Percentiles rank a stretch among this genome's conserved stretches.
These are phyloP conservation scores for Leccinum cinnamomeum DNA, from an alignment of 1,284 basidiomycete genomes.

Conservation along the genomic window DNA sequence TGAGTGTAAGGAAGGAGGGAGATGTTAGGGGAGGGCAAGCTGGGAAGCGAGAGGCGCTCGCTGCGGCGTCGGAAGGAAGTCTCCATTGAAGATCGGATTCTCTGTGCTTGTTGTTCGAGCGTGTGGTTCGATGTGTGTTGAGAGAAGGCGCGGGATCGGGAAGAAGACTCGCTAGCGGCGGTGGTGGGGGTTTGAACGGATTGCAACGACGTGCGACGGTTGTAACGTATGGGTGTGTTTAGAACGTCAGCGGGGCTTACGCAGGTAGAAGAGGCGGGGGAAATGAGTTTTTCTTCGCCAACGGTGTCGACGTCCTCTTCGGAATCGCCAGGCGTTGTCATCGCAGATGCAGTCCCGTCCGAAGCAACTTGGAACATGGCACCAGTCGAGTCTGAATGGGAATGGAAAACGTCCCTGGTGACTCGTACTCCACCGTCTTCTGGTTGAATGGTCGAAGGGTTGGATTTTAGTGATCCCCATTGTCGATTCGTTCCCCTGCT, in stretches of 20 bases:
- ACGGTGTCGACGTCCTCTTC: conserved; percentile 20
- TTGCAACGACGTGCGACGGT: conserved; percentile 23
- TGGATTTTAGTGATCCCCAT: conserved; percentile 33
- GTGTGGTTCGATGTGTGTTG: conserved; percentile 15
- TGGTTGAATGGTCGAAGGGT: conserved; percentile 17
- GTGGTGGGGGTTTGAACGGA: conserved; percentile 17
- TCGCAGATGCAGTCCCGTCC: conserved; percentile 17
- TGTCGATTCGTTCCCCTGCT: conserved; percentile 2
- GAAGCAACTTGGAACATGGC: conserved; percentile 13
- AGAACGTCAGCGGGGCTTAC: conserved; percentile 24
- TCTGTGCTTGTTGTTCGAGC: conserved; percentile 32
- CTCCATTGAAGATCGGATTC: conserved; percentile 36
- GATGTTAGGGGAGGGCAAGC: conserved; percentile 20
- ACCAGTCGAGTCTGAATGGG: conserved; percentile 25
- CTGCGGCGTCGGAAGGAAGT: conserved; percentile 24
- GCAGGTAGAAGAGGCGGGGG: conserved; percentile 16
- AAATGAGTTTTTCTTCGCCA: conserved; percentile 27
- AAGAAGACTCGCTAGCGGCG: conserved; percentile 3
- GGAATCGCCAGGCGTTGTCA: conserved; percentile 21
- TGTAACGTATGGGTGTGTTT: conserved; percentile 19
- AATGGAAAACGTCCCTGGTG: conserved; percentile 14
- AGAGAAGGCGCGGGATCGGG: conserved; percentile 16
- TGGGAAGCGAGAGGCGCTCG: conserved; percentile 34
- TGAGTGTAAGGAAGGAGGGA: conserved; percentile 19
- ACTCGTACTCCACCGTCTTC: neutral